Evolutionary conservation across 495 filamentous ascomycete genomes (phyloP).

Genomic region (Geopyxis carbonaria): DNA sequence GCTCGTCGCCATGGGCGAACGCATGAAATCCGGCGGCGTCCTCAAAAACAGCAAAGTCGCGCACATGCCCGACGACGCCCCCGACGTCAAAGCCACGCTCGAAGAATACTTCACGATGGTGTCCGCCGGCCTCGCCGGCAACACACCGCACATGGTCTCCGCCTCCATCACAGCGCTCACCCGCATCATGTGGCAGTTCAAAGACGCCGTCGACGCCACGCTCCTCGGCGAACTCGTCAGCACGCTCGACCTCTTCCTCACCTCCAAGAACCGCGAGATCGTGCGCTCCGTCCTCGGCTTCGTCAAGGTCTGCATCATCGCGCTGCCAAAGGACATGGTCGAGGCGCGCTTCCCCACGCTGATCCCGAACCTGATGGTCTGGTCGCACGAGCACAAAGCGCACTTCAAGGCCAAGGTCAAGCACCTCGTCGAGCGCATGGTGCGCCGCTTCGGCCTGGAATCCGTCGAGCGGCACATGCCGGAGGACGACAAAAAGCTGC

Average conservation of each 20-base stretch:
- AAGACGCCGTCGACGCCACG: conserved; percentile 35
- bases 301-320: conserved; percentile 85
- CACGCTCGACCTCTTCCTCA: conserved; percentile 86
- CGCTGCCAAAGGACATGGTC: conserved; percentile 59
- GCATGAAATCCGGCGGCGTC: conserved; percentile 52
- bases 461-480: conserved; percentile 57
- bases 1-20: conserved; percentile 70
- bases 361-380: conserved; percentile 78
- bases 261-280: conserved; percentile 87
- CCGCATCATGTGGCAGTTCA: conserved; percentile 79
- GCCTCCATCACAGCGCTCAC: conserved; percentile 86
- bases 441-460: conserved; percentile 73
- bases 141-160: conserved; percentile 85
- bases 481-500: conserved; percentile 72
- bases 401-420: conserved; percentile 92
- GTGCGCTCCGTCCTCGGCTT: conserved; percentile 86
- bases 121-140: conserved; percentile 79
- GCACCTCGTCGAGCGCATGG: conserved; percentile 85
- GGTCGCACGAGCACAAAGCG: conserved; percentile 94
- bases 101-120: conserved; percentile 99
- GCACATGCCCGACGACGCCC: conserved; percentile 63
- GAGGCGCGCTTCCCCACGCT: conserved; percentile 51
- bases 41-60: conserved; percentile 73
- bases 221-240: conserved; percentile 62
- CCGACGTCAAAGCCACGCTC: conserved; percentile 55